phyloP scores from a whole-genome alignment of 192 early-diverging fungal genomes.

The Backusella tarrabulga region DNA sequence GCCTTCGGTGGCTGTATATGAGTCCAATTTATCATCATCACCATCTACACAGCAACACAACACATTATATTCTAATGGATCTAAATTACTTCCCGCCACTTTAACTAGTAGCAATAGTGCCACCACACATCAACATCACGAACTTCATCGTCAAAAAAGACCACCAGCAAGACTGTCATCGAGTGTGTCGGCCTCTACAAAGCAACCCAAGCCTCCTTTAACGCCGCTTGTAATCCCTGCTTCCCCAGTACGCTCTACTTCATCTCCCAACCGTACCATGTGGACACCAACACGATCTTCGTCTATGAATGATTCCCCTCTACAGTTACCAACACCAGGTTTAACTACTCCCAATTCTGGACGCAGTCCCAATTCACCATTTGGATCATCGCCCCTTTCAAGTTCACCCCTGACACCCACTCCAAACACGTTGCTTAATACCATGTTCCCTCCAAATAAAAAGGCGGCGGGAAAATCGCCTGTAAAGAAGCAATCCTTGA shows the following conservation, averaged over 20 bases:
- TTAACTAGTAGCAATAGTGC: not conserved
- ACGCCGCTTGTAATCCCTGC: conserved; percentile 34
- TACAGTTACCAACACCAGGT: conserved; percentile 10
- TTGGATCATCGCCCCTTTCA: not conserved
- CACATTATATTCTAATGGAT: not conserved
- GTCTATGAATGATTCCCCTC: not conserved
- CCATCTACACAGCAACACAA: not conserved
- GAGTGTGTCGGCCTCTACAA: not conserved
- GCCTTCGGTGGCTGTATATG: conserved; percentile 3
- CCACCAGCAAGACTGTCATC: not conserved
- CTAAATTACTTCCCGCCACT: not conserved
- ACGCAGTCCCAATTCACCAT: conserved; percentile 6
- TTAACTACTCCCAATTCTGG: conserved; percentile 2
- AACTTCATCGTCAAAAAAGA: not conserved
- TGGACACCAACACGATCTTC: conserved; percentile 1
- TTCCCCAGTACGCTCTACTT: conserved; percentile 17
- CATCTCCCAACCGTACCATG: conserved; percentile 1
- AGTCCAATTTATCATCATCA: not conserved
- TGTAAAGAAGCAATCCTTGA: conserved; percentile 4
- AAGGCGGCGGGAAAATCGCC: not conserved
- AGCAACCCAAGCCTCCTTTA: conserved; percentile 18
- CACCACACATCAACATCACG: not conserved
- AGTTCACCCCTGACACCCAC: conserved; percentile 5
- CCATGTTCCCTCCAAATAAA: not conserved
- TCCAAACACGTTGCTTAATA: not conserved